Percentiles rank a stretch among this genome's conserved stretches.
Evolutionary conservation across 2,329 filamentous ascomycete species (phyloP).

Genomic region (Epichloe hybrida): DNA sequence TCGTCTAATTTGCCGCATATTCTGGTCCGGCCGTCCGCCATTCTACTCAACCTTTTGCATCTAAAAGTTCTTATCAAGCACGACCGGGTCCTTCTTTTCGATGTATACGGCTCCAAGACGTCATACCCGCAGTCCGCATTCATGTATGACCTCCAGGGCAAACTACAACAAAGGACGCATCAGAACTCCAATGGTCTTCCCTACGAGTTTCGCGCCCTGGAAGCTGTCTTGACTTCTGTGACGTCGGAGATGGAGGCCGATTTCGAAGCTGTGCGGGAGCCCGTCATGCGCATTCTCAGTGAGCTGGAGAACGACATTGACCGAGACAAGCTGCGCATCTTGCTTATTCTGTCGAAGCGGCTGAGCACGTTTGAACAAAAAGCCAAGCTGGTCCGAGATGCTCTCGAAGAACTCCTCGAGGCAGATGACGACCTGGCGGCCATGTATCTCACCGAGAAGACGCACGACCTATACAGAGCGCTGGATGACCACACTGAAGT

Average conservation of each 20-base stretch:
- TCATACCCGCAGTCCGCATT: conserved; percentile 94
- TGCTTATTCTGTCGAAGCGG: conserved; percentile 90
- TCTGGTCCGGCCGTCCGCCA: conserved; percentile 80
- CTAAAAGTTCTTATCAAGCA: conserved; percentile 91
- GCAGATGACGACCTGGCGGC: conserved; percentile 87
- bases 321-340: conserved; percentile 76
- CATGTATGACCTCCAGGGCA: conserved; percentile 93
- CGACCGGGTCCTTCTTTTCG: conserved; percentile 87
- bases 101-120: conserved; percentile 87
- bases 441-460: conserved; percentile 93
- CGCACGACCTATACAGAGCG: conserved; percentile 54
- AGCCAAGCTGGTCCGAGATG: conserved; percentile 81
- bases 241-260: conserved; percentile 86
- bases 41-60: conserved; percentile 92
- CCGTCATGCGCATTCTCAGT: conserved; percentile 74
- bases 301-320: conserved; percentile 96
- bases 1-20: conserved; percentile 93
- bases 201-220: conserved; percentile 91
- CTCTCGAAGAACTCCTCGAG: conserved; percentile 88
- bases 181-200: conserved; percentile 53
- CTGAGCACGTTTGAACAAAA: conserved; percentile 97
- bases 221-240: conserved; percentile 88
- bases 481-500: conserved; percentile 91
- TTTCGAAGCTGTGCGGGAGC: conserved; percentile 85
- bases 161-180: conserved; percentile 61